A percentile compares a stretch with the other conserved stretches of the same genome.
Evolutionary conservation across 2,329 filamentous ascomycete species (phyloP).

Genomic region (Fusarium sp.): DNA sequence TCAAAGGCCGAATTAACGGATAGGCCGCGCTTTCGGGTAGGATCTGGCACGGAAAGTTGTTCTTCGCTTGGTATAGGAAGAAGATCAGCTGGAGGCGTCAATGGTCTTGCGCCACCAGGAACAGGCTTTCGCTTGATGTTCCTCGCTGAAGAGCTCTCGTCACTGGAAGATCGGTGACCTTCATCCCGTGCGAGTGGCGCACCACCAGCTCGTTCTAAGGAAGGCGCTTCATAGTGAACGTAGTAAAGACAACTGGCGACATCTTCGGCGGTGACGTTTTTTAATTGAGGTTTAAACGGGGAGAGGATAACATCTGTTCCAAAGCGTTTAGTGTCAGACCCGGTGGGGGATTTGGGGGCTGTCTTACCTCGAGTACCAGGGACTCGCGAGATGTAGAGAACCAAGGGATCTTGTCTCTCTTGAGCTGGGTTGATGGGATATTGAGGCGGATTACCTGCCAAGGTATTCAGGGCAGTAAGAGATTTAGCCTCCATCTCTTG

Average conservation of each 20-base stretch:
- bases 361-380: constrained; percentile 85
- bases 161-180: constrained; percentile 55
- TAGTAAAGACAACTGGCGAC: constrained; percentile 92
- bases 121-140: constrained; percentile 67
- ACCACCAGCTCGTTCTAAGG: constrained; percentile 60
- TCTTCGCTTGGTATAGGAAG: constrained; percentile 33
- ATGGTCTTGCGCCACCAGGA: constrained; percentile 49
- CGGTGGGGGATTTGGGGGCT: constrained; percentile 11
- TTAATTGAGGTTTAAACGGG: constrained; percentile 86
- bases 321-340: constrained; percentile 27
- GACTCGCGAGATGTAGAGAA: constrained; percentile 92
- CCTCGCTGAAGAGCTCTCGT: constrained; percentile 55
- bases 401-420: constrained; percentile 74
- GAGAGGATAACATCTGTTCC: constrained; percentile 86
- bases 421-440: constrained; percentile 84
- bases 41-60: constrained; percentile 6
- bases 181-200: constrained; percentile 45
- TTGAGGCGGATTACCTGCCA: constrained; percentile 87
- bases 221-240: constrained; percentile 73
- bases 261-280: constrained; percentile 89
- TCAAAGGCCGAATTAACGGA: constrained; percentile 40
- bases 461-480: constrained; percentile 78
- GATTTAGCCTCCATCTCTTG: constrained; percentile 80
- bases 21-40: constrained; percentile 27
- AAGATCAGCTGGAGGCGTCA: constrained; percentile 42